A percentile compares a stretch with the other conserved stretches of the same genome.
phyloP scores from a whole-genome alignment of 2,329 filamentous ascomycete genomes.

The Cladosporium sphaerospermum region DNA sequence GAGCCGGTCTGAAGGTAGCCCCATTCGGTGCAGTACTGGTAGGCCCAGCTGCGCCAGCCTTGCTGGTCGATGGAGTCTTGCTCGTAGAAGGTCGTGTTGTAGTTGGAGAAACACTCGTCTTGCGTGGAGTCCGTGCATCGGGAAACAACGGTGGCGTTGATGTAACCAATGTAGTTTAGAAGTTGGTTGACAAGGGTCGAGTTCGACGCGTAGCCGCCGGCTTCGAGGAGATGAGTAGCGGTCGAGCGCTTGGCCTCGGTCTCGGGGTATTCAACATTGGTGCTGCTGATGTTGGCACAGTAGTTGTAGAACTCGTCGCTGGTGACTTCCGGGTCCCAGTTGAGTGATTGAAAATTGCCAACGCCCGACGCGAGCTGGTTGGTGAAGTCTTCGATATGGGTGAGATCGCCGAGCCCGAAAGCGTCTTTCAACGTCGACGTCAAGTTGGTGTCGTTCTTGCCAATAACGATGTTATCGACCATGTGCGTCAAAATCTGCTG shows the following conservation, averaged over 20 bases:
- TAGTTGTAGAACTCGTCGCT: slow-evolving; percentile 46
- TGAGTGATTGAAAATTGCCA: slow-evolving; percentile 48
- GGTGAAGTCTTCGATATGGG: slow-evolving; percentile 49
- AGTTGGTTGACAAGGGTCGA: slow-evolving; percentile 45
- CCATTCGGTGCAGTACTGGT: slow-evolving; percentile 48
- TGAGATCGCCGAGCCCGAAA: slow-evolving; percentile 47
- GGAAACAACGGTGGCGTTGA: slow-evolving; percentile 40
- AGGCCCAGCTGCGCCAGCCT: slow-evolving; percentile 49
- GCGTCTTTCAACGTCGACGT: slow-evolving; percentile 44
- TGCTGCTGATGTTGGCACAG: slow-evolving; percentile 50
- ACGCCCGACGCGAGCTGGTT: slow-evolving; percentile 41
- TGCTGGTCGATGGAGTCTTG: slow-evolving; percentile 37
- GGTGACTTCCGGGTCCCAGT: slow-evolving; percentile 55
- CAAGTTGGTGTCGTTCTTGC: slow-evolving; percentile 38
- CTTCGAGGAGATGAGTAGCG: slow-evolving; percentile 41
- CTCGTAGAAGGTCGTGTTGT: slow-evolving; percentile 43
- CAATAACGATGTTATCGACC: slow-evolving; percentile 52
- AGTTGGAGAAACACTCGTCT: slow-evolving; percentile 47
- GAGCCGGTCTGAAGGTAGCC: slow-evolving; percentile 72
- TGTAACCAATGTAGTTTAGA: slow-evolving; percentile 53
- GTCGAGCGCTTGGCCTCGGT: slow-evolving; percentile 33
- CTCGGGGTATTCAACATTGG: slow-evolving; percentile 38
- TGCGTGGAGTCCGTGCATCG: slow-evolving; percentile 37
- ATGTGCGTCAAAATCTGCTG: slow-evolving; percentile 57
- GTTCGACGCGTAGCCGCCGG: slow-evolving; percentile 41